Evolutionary conservation across 495 filamentous ascomycete genomes (phyloP), one percentile per base, ranked within the genome.

Genomic region (Mytilinidion resinicola): DNA sequence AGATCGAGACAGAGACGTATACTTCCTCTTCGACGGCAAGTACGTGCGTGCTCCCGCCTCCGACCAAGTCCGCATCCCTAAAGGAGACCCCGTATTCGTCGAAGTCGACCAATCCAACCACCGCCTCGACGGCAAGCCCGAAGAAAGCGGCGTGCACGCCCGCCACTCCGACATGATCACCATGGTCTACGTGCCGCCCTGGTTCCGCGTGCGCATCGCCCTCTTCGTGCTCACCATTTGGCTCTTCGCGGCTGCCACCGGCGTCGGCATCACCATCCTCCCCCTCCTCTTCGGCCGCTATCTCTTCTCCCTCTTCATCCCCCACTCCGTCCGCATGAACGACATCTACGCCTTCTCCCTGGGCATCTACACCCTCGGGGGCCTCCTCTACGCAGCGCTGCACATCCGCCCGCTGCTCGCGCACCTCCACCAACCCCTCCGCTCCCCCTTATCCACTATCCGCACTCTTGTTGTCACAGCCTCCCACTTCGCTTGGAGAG

Each of bases 321-420:
- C 88, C 14, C 68, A 73, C 15, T 76, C 85, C 43, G 77, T 86
- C 38, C 82, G 84, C 17, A 84, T 90, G 68, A 97, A 96, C 70
- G 93, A 99, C 69, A 85, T 99, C 37, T 97, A 99, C 69, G 92
- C 95, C 10, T 95, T 96, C 70, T 93, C 89, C 48, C 82, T 90
- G 38, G 93, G 93, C 17, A 78, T 92, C 55, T 92, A 90, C 66
- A 74, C 89, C 15, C 78, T 93, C 25, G 88, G 88, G 51, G 80
- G 80, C 5, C 65, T 81, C 12, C 72, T 78, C 12, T 91, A 88
- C 68, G 63, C 77, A 51, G 7, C 19, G 9, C 67, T 83, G 55
- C 81, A 85, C 64, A 69, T 59, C 15, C 19, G 76, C 76, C 51
- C 70, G 80, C 49, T 55, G 57, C 1, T 70, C 68, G 47, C 42